These are phyloP conservation scores for Blastocystis hominis DNA, from an alignment of 352 stramenopile species.

Conservation along the genomic window DNA sequence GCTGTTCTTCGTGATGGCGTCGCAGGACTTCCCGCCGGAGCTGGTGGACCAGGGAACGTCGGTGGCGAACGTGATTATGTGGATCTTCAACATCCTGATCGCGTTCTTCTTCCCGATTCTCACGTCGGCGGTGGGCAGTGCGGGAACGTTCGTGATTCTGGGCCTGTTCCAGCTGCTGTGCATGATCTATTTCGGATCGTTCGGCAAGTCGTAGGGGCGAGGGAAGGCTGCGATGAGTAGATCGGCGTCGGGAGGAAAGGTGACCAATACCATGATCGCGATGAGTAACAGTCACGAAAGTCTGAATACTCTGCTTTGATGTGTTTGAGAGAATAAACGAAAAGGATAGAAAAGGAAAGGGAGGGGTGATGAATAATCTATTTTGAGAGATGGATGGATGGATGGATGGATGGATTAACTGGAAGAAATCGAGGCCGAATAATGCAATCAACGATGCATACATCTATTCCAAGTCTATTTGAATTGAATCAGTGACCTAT, in stretches of 20 bases:
- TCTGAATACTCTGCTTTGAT: conserved; percentile 2
- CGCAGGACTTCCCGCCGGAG: conserved; percentile 32
- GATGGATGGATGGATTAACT: too few relatives aligned
- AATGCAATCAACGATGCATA: too few relatives aligned
- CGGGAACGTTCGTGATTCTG: conserved; percentile 36
- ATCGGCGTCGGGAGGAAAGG: background rate
- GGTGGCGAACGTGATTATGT: conserved; percentile 41
- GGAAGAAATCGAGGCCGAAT: too few relatives aligned
- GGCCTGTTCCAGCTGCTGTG: conserved; percentile 29
- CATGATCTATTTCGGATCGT: conserved; percentile 41
- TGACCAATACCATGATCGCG: conserved; percentile 1
- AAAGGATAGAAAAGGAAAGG: too few relatives aligned
- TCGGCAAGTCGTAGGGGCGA: conserved; percentile 9
- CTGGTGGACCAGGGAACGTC: conserved; percentile 46
- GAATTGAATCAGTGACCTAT: too few relatives aligned
- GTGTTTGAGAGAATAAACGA: too few relatives aligned
- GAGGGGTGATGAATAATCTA: too few relatives aligned
- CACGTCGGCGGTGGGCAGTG: background rate
- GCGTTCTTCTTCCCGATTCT: conserved; percentile 51
- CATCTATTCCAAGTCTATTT: too few relatives aligned
- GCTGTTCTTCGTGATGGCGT: conserved; percentile 57
- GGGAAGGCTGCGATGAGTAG: background rate
- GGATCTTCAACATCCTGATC: conserved; percentile 46
- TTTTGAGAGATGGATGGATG: too few relatives aligned
- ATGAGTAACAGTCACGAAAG: conserved; percentile 2